Base-by-base conservation (phyloP, 306 rosid species). In the Carpinus viminea region DNA sequence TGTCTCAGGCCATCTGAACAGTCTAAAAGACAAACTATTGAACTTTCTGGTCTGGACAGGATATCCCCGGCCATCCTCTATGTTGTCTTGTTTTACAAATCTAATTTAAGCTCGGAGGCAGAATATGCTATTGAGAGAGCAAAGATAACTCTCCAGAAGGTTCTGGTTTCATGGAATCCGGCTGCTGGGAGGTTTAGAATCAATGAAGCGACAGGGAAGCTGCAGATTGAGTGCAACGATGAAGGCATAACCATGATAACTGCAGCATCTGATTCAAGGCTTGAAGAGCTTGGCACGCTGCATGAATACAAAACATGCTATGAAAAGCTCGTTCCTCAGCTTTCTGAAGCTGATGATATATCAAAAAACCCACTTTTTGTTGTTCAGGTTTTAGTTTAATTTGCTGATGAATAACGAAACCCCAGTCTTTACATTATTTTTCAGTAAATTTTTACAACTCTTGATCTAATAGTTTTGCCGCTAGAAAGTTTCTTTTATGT, bases 21-120 rank as follows among this genome's bases (percentile, higher is more conserved):
- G 60, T 80, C 79, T 38, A 17, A 74, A 56, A 74, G 70, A 75
- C 53, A 75, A 69, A 60, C 84, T 68, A 31, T 81, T 75, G 76
- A 70, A 62, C 80, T 81, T 59, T 81, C 84, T 34, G 84, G 84
- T 47, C 56, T 81, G 66, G 84, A 81, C 76, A 75, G 84, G 65
- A 81, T 81, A 48, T 81, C 84, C 16, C 84, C 84, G 24, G 84
- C 80, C 55, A 21, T 75, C 34, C 56, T 81, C 13, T 69, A 75
- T 70, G 62, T 66, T 15, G 66, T 75, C 56, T 70, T 81, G 66
- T 81, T 81, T 70, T 81, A 69, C 59, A 81, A 70, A 47, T 12
- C 57, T 2, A 16, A 17, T 36, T 36, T 68, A 4, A 11, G 4
- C 31, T 12, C 31, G 24, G 79, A 75, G 4, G 31, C 50, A 45